Evolutionary conservation across 164 flowering plant species (phyloP).

Genomic region (Berberis thunbergii): DNA sequence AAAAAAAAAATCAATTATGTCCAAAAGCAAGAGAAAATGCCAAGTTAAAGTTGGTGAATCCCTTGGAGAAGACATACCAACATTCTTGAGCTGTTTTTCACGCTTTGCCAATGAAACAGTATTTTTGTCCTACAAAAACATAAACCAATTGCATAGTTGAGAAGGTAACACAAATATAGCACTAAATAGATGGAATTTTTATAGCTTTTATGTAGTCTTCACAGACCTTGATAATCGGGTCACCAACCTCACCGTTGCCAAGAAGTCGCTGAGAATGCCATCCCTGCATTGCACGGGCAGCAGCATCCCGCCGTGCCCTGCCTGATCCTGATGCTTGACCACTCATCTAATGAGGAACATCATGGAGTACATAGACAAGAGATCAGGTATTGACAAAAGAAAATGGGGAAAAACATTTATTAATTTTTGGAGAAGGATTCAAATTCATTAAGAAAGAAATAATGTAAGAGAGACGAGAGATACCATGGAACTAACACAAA

Average conservation of each 20-base stretch:
- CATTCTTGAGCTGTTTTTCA: slow-evolving; percentile 68
- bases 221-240: slow-evolving; percentile 69
- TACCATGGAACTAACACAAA: too few relatives aligned
- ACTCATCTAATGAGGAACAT: slow-evolving; percentile 19
- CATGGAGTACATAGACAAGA: neutral
- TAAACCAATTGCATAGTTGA: neutral
- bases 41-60: neutral
- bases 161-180: too few relatives aligned
- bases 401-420: neutral
- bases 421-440: too few relatives aligned
- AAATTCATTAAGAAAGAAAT: too few relatives aligned
- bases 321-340: slow-evolving; percentile 56
- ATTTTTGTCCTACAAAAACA: slow-evolving; percentile 49
- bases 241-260: slow-evolving; percentile 81
- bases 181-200: neutral
- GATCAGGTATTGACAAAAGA: neutral
- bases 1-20: neutral
- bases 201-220: neutral
- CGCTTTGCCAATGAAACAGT: slow-evolving; percentile 43
- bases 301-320: slow-evolving; percentile 88
- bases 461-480: too few relatives aligned
- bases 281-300: slow-evolving; percentile 97
- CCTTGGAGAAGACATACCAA: slow-evolving; percentile 34
- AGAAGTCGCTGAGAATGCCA: slow-evolving; percentile 85
- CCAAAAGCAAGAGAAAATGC: neutral